Base-by-base conservation (phyloP, 176 grass and related monocot species). In the Triticum monococcum region DNA sequence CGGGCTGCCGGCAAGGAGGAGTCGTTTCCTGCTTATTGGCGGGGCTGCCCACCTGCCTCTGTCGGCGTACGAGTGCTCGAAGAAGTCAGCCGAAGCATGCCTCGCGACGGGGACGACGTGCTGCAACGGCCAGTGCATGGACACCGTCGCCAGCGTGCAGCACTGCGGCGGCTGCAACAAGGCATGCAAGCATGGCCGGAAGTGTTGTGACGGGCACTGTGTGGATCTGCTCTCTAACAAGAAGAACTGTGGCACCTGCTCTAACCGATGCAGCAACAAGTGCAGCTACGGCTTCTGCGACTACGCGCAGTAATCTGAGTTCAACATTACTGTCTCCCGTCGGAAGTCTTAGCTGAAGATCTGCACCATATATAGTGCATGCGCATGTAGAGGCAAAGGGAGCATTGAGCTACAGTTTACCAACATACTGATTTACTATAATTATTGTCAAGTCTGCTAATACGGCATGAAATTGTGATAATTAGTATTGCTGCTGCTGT, bases 71-170 rank as follows among this genome's bases (percentile, higher is more conserved):
- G 45, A 46, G 5, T 84, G 82, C 71, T 64, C 82, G 24, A 75
- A 84, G 70, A 84, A 84, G 28, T 84, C 82, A 11, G 24, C 26
- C 2, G 57, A 41, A 33, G 17, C 74, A 14, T 91, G 89, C 72
- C 85, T 75, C 23, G 68, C 20, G 12, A 41, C 81, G 20, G 89
- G 76, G 45, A 91, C 28, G 13, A 17, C 28, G 28, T 67, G 64
- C 64, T 67, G 64, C 64, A 12, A 28, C 28, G 64, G 64, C 7
- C 64, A 32, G 13, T 67, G 64, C 28, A 14, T 67, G 24, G 62
- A 64, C 24, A 64, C 62, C 63, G 2, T 0, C 63, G 12, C 63
- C 63, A 66, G 26, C 63, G 12, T 12, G 26, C 9, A 30, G 13
- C 63, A 66, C 26, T 66, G 63, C 63, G 63, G 63, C 12, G 26